Percentiles rank a stretch among this genome's conserved stretches.
Evolutionary conservation across 306 rosid species (phyloP).

Genomic region (Rosa multiflora): DNA sequence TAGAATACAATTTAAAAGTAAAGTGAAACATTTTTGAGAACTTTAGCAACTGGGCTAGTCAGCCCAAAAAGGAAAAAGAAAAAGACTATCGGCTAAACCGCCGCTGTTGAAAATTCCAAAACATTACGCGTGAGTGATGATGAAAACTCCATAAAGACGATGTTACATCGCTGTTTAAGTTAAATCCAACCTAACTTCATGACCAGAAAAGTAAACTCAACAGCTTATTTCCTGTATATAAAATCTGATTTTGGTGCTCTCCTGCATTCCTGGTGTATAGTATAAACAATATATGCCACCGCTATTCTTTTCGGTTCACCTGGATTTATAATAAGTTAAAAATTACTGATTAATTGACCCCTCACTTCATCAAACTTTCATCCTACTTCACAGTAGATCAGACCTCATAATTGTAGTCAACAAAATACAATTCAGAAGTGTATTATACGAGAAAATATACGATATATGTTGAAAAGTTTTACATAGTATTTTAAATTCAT

Average conservation of each 20-base stretch:
- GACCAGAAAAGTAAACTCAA: background rate
- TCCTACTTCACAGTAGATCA: no score
- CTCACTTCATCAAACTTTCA: background rate
- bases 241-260: background rate
- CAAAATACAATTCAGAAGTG: no score
- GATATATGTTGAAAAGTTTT: no score
- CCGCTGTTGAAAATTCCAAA: background rate
- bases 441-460: no score
- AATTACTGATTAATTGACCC: background rate
- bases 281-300: background rate
- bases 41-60: background rate
- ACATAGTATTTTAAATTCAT: no score
- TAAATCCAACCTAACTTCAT: background rate
- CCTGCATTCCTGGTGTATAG: background rate
- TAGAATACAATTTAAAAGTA: background rate
- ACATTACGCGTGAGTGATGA: background rate
- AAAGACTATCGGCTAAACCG: background rate
- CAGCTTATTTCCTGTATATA: background rate
- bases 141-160: background rate
- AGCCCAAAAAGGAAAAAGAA: background rate
- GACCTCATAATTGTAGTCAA: no score
- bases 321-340: background rate
- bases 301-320: background rate
- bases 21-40: background rate
- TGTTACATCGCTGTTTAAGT: background rate